These are phyloP conservation scores for Amphicarpaea edgeworthii DNA, from an alignment of 306 rosid species.

Conservation along the genomic window DNA sequence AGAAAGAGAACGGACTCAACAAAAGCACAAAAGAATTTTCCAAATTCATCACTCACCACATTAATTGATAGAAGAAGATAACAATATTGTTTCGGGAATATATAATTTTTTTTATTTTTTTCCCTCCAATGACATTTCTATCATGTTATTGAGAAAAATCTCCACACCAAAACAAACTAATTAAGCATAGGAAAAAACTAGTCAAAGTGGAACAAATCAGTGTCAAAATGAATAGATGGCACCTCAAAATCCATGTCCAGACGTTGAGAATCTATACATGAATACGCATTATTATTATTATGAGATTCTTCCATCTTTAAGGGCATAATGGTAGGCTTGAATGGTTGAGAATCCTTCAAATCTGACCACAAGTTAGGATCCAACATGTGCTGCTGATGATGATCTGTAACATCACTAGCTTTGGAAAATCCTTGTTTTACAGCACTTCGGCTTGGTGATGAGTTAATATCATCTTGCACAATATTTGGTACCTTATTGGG, in stretches of 20 bases:
- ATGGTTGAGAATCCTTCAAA: slow-evolving; percentile 47
- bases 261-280: neutral
- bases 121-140: no score
- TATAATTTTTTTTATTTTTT: no score
- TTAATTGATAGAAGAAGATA: no score
- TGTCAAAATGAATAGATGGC: slow-evolving; percentile 34
- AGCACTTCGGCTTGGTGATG: neutral
- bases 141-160: no score
- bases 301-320: slow-evolving; percentile 24
- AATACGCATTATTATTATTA: neutral
- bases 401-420: slow-evolving; percentile 29
- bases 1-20: no score
- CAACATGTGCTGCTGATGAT: slow-evolving; percentile 34
- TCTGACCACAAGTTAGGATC: slow-evolving; percentile 49
- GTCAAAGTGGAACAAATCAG: slow-evolving; percentile 43
- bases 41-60: no score
- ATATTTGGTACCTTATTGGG: slow-evolving; percentile 1
- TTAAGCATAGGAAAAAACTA: no score
- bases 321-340: slow-evolving; percentile 33
- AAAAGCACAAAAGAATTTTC: no score
- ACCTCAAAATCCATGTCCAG: slow-evolving; percentile 29
- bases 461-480: neutral
- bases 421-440: slow-evolving; percentile 44
- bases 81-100: no score
- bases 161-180: no score